Evolutionary conservation across 192 early-diverging fungal species (phyloP).

Genomic region (Thamnidium elegans): DNA sequence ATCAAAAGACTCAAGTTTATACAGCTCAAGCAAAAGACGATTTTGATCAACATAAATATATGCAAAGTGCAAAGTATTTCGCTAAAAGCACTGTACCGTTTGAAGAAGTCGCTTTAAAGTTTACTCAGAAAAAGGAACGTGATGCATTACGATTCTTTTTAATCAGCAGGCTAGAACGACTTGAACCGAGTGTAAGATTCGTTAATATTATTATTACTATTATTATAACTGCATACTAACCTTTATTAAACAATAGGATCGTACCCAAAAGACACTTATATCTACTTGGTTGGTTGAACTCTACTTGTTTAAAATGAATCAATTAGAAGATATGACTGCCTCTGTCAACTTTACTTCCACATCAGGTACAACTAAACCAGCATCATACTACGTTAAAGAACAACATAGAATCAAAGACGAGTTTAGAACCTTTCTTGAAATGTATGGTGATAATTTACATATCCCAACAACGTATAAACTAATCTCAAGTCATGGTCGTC

Average conservation of each 20-base stretch:
- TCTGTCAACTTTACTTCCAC: conserved; percentile 22
- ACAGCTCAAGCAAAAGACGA: conserved; percentile 85
- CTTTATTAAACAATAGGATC: conserved; percentile 48
- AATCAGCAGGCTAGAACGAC: conserved; percentile 64
- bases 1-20: conserved; percentile 70
- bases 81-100: conserved; percentile 77
- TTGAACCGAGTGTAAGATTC: conserved; percentile 54
- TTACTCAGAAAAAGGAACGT: conserved; percentile 69
- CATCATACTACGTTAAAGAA: conserved; percentile 33
- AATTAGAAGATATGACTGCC: conserved; percentile 50
- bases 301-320: conserved; percentile 74
- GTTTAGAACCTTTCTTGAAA: conserved; percentile 67
- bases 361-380: not conserved
- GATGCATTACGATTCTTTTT: conserved; percentile 78
- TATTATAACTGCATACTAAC: not conserved
- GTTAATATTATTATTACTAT: not conserved
- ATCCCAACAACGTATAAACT: conserved; percentile 75
- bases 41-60: conserved; percentile 71
- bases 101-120: conserved; percentile 86
- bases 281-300: conserved; percentile 89
- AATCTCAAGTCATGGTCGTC: conserved; percentile 81
- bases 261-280: conserved; percentile 74
- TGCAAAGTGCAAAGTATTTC: conserved; percentile 80
- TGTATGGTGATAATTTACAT: conserved; percentile 62
- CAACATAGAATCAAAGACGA: conserved; percentile 65